Base-by-base conservation (phyloP, 2,329 filamentous ascomycete genomes). In the Cryphonectria parasitica region DNA sequence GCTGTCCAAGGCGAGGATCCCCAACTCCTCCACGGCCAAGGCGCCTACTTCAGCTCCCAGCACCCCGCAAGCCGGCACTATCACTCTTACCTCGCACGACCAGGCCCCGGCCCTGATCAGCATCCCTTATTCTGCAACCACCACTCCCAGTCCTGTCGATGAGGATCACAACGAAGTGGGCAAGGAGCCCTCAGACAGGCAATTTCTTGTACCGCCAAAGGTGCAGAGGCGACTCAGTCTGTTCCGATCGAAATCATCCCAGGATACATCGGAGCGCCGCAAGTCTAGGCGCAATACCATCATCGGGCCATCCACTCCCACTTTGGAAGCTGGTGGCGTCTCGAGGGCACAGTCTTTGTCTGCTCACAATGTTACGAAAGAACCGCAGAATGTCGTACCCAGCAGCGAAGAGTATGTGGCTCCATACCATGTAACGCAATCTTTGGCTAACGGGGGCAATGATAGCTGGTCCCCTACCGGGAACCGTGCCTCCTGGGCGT, bases 191-290 rank as follows among this genome's bases (percentile, higher is more conserved):
- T 52, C 60, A 6, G 69, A 71, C 43, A 73, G 67, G 67, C 45
- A 63, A 17, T 64, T 63, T 34, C 71, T 72, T 22, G 39, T 56
- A 34, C 56, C 71, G 10, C 58, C 71, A 28, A 72, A 60, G 63
- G 62, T 69, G 28, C 69, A 77, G 91, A 94, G 71, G 31, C 71
- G 71, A 25, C 66, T 69, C 25, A 79, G 77, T 65, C 71, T 83
- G 13, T 81, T 82, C 64, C 81, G 81, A 15, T 80, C 81, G 10
- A 77, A 76, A 66, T 80, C 81, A 11, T 79, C 78, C 1, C 78
- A 78, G 66, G 77, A 75, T 19, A 69, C 71, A 34, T 60, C 74
- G 11, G 75, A 74, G 43, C 77, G 75, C 19, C 67, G 56, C 11
- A 66, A 69, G n/a, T 72, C 49, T 19, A 73, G 73, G 65, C 75